A percentile compares a stretch with the other conserved stretches of the same genome.
These are phyloP conservation scores for Orbilia blumenaviensis DNA, from an alignment of 2,329 filamentous ascomycete genomes.

Conservation along the genomic window DNA sequence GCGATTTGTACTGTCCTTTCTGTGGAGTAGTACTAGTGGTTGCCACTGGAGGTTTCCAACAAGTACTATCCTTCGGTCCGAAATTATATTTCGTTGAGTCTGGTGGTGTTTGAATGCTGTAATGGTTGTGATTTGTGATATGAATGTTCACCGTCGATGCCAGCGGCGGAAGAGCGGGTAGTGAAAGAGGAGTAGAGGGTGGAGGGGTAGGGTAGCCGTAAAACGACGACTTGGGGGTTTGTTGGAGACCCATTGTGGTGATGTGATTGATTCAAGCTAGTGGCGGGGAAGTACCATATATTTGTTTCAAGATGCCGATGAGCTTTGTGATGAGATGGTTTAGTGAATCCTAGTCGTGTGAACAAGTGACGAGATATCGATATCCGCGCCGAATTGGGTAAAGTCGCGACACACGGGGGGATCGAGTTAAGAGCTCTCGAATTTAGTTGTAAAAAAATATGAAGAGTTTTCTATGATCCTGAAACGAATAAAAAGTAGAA, in stretches of 20 bases:
- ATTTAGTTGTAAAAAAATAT: not conserved
- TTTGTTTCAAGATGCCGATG: constrained; percentile 31
- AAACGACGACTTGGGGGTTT: constrained; percentile 10
- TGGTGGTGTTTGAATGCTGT: constrained; percentile 28
- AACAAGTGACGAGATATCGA: too few relatives aligned
- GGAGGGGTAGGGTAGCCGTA: constrained; percentile 25
- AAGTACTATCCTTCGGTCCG: not conserved
- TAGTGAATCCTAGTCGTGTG: too few relatives aligned
- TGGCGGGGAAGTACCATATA: not conserved
- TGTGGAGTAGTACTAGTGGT: not conserved
- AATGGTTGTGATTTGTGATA: constrained; percentile 40
- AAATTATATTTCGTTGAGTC: constrained; percentile 10
- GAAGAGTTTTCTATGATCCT: too few relatives aligned
- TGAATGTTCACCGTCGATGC: constrained; percentile 45
- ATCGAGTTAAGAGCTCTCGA: too few relatives aligned
- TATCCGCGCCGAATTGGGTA: not conserved
- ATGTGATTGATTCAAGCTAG: too few relatives aligned
- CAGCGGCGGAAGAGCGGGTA: constrained; percentile 13
- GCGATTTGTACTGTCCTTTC: constrained; percentile 23
- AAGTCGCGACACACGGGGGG: not conserved
- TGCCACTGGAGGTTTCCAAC: constrained; percentile 1
- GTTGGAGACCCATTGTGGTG: constrained; percentile 42
- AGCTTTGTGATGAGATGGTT: not conserved
- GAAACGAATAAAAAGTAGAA: constrained; percentile 53
- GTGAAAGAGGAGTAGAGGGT: constrained; percentile 31